Conservation (phyloP, 345 rosid species). For the Gynandropsis gynandra region DNA sequence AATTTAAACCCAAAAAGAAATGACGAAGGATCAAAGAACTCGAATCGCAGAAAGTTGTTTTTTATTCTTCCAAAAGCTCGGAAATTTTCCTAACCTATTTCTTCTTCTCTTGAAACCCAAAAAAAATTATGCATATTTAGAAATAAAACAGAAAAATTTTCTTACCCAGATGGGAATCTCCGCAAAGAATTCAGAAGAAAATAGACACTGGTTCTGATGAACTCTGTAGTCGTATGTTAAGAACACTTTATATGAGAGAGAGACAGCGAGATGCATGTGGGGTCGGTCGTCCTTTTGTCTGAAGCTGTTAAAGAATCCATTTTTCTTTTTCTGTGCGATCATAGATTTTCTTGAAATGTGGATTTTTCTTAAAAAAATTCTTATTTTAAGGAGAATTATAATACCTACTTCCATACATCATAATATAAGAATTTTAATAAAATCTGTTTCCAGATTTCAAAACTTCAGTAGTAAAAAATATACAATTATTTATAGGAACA, state of each 20-base stretch:
- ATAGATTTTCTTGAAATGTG: too few relatives aligned
- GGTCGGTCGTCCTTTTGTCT: neutral
- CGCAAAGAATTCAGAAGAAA: neutral
- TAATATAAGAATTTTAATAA: too few relatives aligned
- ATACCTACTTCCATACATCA: too few relatives aligned
- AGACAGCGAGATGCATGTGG: constrained; percentile 9
- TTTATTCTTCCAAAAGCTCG: neutral
- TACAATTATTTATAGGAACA: too few relatives aligned
- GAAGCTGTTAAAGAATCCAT: neutral
- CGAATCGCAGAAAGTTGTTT: neutral
- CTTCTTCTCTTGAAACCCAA: neutral
- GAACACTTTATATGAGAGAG: neutral
- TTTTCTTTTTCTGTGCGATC: too few relatives aligned
- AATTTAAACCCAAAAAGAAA: neutral
- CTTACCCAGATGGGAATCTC: neutral
- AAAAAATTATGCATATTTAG: neutral
- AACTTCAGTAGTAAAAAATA: too few relatives aligned
- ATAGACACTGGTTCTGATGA: constrained; percentile 11
- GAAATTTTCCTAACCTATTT: neutral
- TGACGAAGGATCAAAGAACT: neutral
- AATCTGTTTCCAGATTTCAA: too few relatives aligned
- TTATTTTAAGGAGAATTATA: too few relatives aligned
- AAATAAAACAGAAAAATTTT: constrained; percentile 14
- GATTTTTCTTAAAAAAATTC: too few relatives aligned
- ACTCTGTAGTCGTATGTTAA: neutral